Evolutionary conservation across 345 rosid genomes (phyloP).

Genomic region (Eucalyptus regnans): DNA sequence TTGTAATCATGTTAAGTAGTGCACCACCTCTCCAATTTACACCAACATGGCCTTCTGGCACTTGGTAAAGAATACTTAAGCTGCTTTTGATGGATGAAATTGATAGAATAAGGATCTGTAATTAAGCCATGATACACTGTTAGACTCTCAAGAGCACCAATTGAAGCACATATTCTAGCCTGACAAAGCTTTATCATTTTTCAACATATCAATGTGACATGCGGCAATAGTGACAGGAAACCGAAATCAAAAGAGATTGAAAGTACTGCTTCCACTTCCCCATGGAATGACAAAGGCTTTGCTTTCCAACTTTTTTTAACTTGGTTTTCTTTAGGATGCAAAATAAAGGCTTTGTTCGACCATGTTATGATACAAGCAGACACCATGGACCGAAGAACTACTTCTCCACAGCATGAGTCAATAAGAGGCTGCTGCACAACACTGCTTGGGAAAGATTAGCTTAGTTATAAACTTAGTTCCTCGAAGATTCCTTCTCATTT

Average conservation of each 20-base stretch:
- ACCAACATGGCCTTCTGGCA: constrained; percentile 96
- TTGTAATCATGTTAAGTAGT: constrained; percentile 43
- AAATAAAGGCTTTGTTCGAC: not conserved
- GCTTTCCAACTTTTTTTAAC: not conserved
- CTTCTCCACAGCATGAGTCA: not conserved
- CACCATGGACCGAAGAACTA: not conserved
- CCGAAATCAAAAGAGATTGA: not conserved
- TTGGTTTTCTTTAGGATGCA: not conserved
- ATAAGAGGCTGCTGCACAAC: not conserved
- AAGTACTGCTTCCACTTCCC: not conserved
- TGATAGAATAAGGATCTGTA: constrained; percentile 37
- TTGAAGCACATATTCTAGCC: not conserved
- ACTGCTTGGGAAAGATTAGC: not conserved
- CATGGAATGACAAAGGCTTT: not conserved
- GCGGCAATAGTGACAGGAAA: not conserved
- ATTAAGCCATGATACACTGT: not conserved
- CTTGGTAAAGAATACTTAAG: constrained; percentile 61
- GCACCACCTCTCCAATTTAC: constrained; percentile 97
- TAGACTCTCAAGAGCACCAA: not conserved
- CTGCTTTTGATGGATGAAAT: constrained; percentile 8
- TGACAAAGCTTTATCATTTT: not conserved
- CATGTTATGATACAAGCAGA: not conserved
- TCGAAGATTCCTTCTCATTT: no score
- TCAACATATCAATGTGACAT: not conserved
- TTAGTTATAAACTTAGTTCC: no score